Evolutionary conservation across 148 eudicot genomes (phyloP).

Genomic region (Dysphania ambrosioides): DNA sequence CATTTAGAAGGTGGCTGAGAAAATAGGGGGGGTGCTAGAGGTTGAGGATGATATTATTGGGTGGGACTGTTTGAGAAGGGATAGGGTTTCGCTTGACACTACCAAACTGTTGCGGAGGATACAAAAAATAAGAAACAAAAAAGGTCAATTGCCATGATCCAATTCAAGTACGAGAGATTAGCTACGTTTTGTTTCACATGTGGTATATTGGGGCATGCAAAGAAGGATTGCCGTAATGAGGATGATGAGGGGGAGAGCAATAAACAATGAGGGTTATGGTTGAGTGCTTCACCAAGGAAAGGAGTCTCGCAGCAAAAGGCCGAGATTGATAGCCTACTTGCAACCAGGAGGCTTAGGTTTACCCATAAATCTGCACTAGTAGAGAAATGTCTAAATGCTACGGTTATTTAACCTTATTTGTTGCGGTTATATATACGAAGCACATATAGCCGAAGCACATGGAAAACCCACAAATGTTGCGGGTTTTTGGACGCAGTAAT

Average conservation of each 20-base stretch:
- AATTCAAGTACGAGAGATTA: not conserved
- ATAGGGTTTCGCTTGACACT: not conserved
- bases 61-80: not conserved
- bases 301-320: not conserved
- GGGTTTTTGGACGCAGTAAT: too few species aligned
- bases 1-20: not conserved
- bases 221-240: not conserved
- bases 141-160: not conserved
- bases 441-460: too few species aligned
- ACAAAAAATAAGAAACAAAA: not conserved
- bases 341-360: too few species aligned
- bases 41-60: not conserved
- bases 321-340: too few species aligned
- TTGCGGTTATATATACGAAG: too few species aligned
- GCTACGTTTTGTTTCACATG: not conserved
- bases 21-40: not conserved
- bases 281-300: not conserved
- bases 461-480: too few species aligned
- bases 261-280: not conserved
- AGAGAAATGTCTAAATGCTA: too few species aligned
- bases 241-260: not conserved
- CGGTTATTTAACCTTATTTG: too few species aligned
- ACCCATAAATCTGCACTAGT: too few species aligned
- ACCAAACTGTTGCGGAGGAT: not conserved
- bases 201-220: not conserved